These are phyloP conservation scores for Kalmanozyma brasiliensis DNA, from an alignment of 1,284 basidiomycete genomes.

Conservation along the genomic window DNA sequence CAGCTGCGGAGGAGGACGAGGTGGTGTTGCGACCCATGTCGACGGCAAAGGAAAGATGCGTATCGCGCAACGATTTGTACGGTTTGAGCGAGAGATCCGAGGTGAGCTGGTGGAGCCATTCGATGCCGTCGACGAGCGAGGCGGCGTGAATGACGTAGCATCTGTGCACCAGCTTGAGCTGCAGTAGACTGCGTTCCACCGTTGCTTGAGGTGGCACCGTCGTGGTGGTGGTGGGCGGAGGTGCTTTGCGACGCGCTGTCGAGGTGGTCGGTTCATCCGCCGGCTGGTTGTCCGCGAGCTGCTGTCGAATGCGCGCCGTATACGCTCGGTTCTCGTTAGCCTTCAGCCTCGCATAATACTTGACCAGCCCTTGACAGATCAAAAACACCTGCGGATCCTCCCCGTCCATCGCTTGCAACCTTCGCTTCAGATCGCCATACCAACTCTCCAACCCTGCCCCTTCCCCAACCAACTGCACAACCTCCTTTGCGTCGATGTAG, in stretches of 20 bases:
- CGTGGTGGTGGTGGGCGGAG: background rate
- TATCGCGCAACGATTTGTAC: slow-evolving; percentile 43
- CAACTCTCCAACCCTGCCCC: slow-evolving; percentile 25
- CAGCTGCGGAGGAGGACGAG: slow-evolving; percentile 10
- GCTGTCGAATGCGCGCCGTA: slow-evolving; percentile 38
- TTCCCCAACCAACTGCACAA: slow-evolving; percentile 25
- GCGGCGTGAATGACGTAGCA: slow-evolving; percentile 45
- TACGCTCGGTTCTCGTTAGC: slow-evolving; percentile 42
- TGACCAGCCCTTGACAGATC: slow-evolving; percentile 46
- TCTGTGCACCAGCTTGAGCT: slow-evolving; percentile 42
- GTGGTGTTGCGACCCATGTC: slow-evolving; percentile 43
- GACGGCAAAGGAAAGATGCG: slow-evolving; percentile 43
- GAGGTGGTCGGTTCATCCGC: background rate
- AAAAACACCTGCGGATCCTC: slow-evolving; percentile 30
- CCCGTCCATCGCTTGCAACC: slow-evolving; percentile 13
- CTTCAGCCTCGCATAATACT: slow-evolving; percentile 22
- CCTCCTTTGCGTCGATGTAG: slow-evolving; percentile 32
- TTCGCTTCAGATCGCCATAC: slow-evolving; percentile 26
- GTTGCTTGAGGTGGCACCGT: slow-evolving; percentile 3
- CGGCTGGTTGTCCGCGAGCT: slow-evolving; percentile 21
- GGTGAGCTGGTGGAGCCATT: slow-evolving; percentile 43
- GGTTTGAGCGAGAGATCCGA: slow-evolving; percentile 40
- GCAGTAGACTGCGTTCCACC: slow-evolving; percentile 29
- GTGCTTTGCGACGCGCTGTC: slow-evolving; percentile 11
- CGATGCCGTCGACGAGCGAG: slow-evolving; percentile 31